Evolutionary conservation across 2,329 filamentous ascomycete genomes (phyloP).

Genomic region (Ophiosphaerella narmari): DNA sequence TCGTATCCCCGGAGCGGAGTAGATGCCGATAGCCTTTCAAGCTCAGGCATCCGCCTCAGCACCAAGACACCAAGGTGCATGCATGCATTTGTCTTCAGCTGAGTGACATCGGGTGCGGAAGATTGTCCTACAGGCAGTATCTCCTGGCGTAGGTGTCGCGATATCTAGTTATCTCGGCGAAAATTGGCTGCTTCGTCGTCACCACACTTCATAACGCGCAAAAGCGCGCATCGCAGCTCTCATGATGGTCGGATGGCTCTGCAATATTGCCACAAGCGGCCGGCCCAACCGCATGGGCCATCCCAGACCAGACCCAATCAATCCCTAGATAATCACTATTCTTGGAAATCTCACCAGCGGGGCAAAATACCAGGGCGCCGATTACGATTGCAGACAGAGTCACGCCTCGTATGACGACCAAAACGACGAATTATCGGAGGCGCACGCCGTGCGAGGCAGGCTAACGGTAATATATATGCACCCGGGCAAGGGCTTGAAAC

Average conservation of each 20-base stretch:
- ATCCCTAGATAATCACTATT: conserved; percentile 4
- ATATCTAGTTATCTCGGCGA: no score
- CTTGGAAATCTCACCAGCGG: conserved; percentile 6
- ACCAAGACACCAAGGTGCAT: not conserved
- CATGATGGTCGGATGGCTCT: conserved; percentile 6
- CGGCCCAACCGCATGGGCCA: conserved; percentile 12
- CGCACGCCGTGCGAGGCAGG: conserved; percentile 25
- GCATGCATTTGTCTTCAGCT: not conserved
- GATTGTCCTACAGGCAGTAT: no score
- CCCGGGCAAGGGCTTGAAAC: conserved; percentile 30
- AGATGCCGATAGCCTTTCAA: no score
- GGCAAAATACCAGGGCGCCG: conserved; percentile 8
- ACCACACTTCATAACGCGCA: not conserved
- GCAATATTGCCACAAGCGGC: conserved; percentile 18
- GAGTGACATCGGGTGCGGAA: not conserved
- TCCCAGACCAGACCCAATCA: conserved; percentile 4
- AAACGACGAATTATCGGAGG: conserved; percentile 28
- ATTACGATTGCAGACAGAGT: conserved; percentile 9
- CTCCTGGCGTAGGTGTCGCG: not conserved
- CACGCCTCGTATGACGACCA: conserved; percentile 20
- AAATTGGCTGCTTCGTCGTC: conserved; percentile 12
- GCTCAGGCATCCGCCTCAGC: no score
- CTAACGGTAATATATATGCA: conserved; percentile 23
- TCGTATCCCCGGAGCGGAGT: no score
- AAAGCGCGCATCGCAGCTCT: conserved; percentile 9